Base-by-base conservation (phyloP, 2,329 filamentous ascomycete genomes). In the Sclerotinia sclerotiorum region DNA sequence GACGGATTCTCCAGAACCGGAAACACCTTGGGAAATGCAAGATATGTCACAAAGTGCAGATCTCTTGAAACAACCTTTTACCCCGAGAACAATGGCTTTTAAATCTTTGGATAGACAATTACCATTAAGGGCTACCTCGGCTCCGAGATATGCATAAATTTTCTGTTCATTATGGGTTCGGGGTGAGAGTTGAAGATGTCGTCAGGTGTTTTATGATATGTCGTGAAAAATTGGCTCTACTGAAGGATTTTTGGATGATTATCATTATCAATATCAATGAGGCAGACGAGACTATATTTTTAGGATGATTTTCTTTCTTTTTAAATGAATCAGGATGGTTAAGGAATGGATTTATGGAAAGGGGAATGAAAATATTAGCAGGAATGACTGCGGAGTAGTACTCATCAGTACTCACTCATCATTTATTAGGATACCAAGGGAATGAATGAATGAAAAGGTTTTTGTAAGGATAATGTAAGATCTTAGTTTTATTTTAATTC, bases 21-120 rank as follows among this genome's bases (percentile, higher is more conserved):
- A 82, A 57, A 80, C 82, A 69, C 78, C 80, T 70, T 87, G 84
- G 82, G 88, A 90, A 79, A 84, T 88, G 84, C 83, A 84, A 68
- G 80, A 80, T 70, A 83, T 87, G 1, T 79, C 72, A 1, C 72
- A 80, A 1, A 72, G 72, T 42, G 79, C 79, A 27, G 79, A 78
- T 39, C 73, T 75, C 42, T 76, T 74, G 15, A 72, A 81, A 72
- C 85, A 81, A 71, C 85, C 86, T 0, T 90, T 84, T 71, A 91
- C 88, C 8, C 89, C 88, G 7, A 79, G 89, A 72, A 91, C 89
- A 21, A 83, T 86, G 77, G 89, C 89, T 1, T 91, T 91, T 76
- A 83, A 90, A 74, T 84, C 84, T 17, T 80, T 90, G 60, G 85
- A 89, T 70, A 79, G 86, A 68, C 84, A 85, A 74, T 76, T 88